Evolutionary conservation across 495 filamentous ascomycete species (phyloP).

Genomic region (Trichoderma gamsii): DNA sequence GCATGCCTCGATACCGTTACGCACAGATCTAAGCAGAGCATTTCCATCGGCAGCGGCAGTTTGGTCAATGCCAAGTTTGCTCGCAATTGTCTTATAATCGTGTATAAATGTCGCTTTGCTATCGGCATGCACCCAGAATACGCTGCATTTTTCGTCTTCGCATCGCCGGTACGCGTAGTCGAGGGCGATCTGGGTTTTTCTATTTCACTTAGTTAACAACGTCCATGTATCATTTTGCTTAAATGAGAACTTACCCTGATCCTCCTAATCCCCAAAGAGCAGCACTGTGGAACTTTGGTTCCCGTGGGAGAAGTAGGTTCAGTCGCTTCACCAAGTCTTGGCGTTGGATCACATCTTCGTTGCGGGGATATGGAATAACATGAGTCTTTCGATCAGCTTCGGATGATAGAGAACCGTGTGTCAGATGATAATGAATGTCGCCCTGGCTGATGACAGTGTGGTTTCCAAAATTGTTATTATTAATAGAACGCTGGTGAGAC

Average conservation of each 20-base stretch:
- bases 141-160: slow-evolving; percentile 21
- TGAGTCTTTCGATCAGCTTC: neutral
- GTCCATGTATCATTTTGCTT: neutral
- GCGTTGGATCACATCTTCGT: slow-evolving; percentile 10
- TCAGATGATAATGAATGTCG: neutral
- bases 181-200: neutral
- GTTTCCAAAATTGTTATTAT: neutral
- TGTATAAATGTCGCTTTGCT: slow-evolving; percentile 26
- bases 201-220: neutral
- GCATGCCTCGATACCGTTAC: slow-evolving; percentile 19
- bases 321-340: slow-evolving; percentile 3
- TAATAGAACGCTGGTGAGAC: neutral
- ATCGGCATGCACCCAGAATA: slow-evolving; percentile 33
- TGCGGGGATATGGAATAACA: slow-evolving; percentile 13
- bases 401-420: neutral
- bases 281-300: neutral
- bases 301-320: neutral
- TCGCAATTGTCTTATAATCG: slow-evolving; percentile 27
- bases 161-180: slow-evolving; percentile 21
- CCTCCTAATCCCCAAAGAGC: neutral
- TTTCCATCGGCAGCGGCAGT: slow-evolving; percentile 17
- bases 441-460: neutral
- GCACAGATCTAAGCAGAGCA: slow-evolving; percentile 17
- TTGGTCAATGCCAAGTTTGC: slow-evolving; percentile 20
- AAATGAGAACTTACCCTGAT: neutral